Conservation (phyloP, 495 filamentous ascomycete species). For the Trichoderma reesei region DNA sequence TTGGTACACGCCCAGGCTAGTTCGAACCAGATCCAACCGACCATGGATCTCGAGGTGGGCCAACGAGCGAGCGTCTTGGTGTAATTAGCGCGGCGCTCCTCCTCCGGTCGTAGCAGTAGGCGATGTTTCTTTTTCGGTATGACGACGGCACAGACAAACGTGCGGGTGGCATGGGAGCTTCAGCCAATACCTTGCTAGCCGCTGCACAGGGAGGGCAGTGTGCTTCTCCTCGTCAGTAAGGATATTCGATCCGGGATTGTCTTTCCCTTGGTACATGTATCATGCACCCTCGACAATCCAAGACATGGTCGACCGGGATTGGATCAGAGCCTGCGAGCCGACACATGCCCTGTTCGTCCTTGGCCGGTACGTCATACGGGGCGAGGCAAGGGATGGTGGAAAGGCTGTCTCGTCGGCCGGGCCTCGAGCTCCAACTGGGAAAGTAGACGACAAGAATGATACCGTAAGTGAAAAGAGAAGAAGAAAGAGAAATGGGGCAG, state of each 20-base stretch:
- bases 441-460: background rate
- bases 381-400: conserved; percentile 3
- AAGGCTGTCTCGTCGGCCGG: conserved; percentile 5
- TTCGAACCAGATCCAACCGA: conserved; percentile 8
- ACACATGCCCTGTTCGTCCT: background rate
- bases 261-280: background rate
- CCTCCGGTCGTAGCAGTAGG: background rate
- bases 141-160: conserved; percentile 6
- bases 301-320: background rate
- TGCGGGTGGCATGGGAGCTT: conserved; percentile 1
- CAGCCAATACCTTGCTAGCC: background rate
- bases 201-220: background rate
- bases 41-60: conserved; percentile 6
- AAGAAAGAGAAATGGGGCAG: background rate
- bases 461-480: background rate
- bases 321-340: background rate
- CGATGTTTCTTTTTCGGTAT: conserved; percentile 1
- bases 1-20: background rate
- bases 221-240: background rate
- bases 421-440: background rate
- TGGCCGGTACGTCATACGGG: conserved; percentile 7
- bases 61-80: background rate
- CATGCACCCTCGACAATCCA: background rate
- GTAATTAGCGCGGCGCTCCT: background rate
- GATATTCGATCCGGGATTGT: conserved; percentile 2